phyloP scores from a whole-genome alignment of 169 alveolate species.

The Plasmodium adleri region DNA sequence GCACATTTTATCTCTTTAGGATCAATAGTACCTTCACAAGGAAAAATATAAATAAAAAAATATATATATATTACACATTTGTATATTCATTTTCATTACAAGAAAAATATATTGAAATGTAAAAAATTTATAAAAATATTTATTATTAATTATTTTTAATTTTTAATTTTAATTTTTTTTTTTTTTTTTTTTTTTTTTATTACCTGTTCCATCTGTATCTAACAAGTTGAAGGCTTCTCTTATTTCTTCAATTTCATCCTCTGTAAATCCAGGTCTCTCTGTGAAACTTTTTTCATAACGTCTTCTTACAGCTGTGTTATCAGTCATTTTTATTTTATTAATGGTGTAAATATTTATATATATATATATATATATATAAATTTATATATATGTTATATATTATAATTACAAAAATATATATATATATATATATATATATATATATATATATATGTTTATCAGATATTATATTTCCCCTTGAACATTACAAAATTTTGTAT shows the following conservation, averaged over 20 bases:
- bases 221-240: slow-evolving; percentile 99
- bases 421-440: too few relatives aligned
- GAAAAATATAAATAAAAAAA: slow-evolving; percentile 3
- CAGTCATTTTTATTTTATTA: slow-evolving; percentile 41
- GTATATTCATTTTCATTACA: neutral
- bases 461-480: too few relatives aligned
- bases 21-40: slow-evolving; percentile 93
- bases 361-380: too few relatives aligned
- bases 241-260: slow-evolving; percentile 98
- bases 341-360: too few relatives aligned
- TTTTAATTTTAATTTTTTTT: slow-evolving; percentile 7
- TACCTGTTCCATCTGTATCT: slow-evolving; percentile 98
- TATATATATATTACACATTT: neutral
- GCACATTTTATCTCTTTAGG: slow-evolving; percentile 99
- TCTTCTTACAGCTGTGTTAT: slow-evolving; percentile 67
- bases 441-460: neutral
- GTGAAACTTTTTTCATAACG: slow-evolving; percentile 68
- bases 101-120: neutral
- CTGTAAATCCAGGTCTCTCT: slow-evolving; percentile 87
- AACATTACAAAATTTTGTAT: neutral
- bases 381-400: too few relatives aligned
- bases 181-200: neutral
- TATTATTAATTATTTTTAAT: neutral
- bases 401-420: too few relatives aligned
- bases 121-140: neutral